phyloP scores from a whole-genome alignment of 805 yeast species.

The Starmerella asiatica region DNA sequence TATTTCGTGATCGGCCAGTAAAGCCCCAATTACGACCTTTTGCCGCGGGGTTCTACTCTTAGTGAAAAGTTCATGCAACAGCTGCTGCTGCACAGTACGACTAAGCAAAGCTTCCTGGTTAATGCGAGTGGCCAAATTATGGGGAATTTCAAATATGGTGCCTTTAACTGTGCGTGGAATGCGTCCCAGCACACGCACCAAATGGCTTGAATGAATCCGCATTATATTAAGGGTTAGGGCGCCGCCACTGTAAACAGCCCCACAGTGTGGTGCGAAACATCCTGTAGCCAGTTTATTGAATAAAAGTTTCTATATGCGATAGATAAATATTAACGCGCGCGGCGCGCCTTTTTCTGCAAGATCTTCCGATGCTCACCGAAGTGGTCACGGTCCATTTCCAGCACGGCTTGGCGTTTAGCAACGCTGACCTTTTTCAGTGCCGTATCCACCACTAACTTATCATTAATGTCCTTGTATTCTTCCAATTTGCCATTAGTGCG shows the following conservation, averaged over 20 bases:
- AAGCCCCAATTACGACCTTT: slow-evolving; percentile 2
- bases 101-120: neutral
- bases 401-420: slow-evolving; percentile 78
- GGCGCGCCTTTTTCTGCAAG: slow-evolving; percentile 28
- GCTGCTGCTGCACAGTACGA: neutral
- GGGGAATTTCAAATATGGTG: neutral
- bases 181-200: neutral
- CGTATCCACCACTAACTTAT: slow-evolving; percentile 60
- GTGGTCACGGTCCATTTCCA: slow-evolving; percentile 86
- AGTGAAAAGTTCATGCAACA: neutral
- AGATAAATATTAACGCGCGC: neutral
- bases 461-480: slow-evolving; percentile 57
- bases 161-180: neutral
- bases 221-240: too few species aligned
- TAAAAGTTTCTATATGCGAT: too few species aligned
- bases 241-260: neutral
- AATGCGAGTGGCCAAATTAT: neutral
- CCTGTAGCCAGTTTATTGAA: too few species aligned
- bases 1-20: slow-evolving; percentile 3
- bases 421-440: slow-evolving; percentile 56
- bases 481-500: slow-evolving; percentile 69
- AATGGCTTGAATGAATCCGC: neutral
- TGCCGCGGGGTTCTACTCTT: neutral
- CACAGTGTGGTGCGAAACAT: neutral
- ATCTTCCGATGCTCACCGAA: slow-evolving; percentile 63